Conservation (phyloP, 768 basidiomycete species). For the Boletus coccyginus region DNA sequence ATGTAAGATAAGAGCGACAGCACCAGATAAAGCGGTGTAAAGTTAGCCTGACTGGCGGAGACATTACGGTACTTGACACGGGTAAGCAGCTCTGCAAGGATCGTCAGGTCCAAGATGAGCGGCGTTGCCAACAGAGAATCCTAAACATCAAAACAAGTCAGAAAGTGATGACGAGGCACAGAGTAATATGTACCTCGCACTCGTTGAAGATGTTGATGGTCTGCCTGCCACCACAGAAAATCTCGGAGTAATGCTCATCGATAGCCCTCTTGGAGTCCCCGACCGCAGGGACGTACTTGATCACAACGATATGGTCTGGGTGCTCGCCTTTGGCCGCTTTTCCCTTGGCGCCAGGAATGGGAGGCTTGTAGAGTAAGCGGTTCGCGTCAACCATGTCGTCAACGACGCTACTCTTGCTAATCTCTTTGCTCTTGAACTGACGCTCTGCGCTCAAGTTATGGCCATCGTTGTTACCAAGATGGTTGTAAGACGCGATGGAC, state of each 20-base stretch:
- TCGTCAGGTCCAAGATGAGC: conserved; percentile 89
- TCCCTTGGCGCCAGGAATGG: conserved; percentile 51
- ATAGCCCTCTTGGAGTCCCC: conserved; percentile 99
- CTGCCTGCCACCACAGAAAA: conserved; percentile 92
- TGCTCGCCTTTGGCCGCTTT: conserved; percentile 85
- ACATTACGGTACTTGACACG: conserved; percentile 84
- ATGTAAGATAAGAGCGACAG: conserved; percentile 93
- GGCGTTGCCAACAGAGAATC: conserved; percentile 96
- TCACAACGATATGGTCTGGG: conserved; percentile 95
- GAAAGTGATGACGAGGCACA: neutral
- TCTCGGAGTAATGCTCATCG: conserved; percentile 99
- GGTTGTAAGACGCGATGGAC: conserved; percentile 97
- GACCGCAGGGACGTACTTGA: conserved; percentile 95
- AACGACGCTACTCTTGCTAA: conserved; percentile 94
- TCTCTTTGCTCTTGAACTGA: conserved; percentile 99
- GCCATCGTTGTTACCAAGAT: conserved; percentile 98
- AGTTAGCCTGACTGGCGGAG: conserved; percentile 49
- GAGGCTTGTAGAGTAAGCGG: conserved; percentile 83
- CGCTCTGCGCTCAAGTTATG: conserved; percentile 84
- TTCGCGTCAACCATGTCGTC: conserved; percentile 98
- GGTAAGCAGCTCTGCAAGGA: conserved; percentile 91
- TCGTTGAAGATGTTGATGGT: conserved; percentile 98
- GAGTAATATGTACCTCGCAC: conserved; percentile 65
- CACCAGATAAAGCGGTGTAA: conserved; percentile 84
- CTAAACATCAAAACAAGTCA: conserved; percentile 33